Evolutionary conservation across 2,329 filamentous ascomycete genomes (phyloP).

Genomic region (Talaromyces pinophilus): DNA sequence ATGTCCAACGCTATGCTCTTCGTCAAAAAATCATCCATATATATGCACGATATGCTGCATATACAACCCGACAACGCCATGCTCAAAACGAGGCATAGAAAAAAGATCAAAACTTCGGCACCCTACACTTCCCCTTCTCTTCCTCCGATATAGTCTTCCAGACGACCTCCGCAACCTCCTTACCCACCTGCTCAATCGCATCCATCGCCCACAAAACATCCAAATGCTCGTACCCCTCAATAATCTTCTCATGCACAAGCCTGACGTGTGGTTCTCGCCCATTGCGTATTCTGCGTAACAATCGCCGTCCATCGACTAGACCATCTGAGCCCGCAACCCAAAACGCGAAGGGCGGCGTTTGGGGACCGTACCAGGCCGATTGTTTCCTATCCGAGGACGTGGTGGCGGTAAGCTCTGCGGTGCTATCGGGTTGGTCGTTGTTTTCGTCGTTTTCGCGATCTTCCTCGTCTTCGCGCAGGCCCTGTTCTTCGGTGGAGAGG

Average conservation of each 20-base stretch:
- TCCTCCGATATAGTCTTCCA: constrained; percentile 70
- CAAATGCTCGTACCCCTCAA: constrained; percentile 87
- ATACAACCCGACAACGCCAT: background rate
- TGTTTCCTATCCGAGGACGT: constrained; percentile 29
- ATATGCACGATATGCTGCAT: background rate
- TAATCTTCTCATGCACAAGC: constrained; percentile 78
- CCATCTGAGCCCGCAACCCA: constrained; percentile 85
- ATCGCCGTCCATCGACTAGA: constrained; percentile 76
- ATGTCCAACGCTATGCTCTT: background rate
- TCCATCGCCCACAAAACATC: constrained; percentile 97
- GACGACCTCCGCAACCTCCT: constrained; percentile 75
- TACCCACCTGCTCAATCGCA: constrained; percentile 76
- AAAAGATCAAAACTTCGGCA: constrained; percentile 56
- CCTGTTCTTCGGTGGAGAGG: constrained; percentile 72
- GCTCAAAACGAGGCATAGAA: background rate
- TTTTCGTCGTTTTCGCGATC: constrained; percentile 32
- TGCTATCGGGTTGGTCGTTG: background rate
- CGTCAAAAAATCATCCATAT: background rate
- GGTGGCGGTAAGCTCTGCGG: background rate
- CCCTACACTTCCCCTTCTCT: constrained; percentile 61
- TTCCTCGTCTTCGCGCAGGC: constrained; percentile 59
- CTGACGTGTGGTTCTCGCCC: constrained; percentile 79
- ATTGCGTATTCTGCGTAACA: constrained; percentile 72
- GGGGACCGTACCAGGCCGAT: constrained; percentile 78
- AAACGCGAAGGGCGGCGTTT: constrained; percentile 78